A percentile compares a stretch with the other conserved stretches of the same genome.
phyloP scores from a whole-genome alignment of 495 filamentous ascomycete genomes.

The Daldinia caldariorum region DNA sequence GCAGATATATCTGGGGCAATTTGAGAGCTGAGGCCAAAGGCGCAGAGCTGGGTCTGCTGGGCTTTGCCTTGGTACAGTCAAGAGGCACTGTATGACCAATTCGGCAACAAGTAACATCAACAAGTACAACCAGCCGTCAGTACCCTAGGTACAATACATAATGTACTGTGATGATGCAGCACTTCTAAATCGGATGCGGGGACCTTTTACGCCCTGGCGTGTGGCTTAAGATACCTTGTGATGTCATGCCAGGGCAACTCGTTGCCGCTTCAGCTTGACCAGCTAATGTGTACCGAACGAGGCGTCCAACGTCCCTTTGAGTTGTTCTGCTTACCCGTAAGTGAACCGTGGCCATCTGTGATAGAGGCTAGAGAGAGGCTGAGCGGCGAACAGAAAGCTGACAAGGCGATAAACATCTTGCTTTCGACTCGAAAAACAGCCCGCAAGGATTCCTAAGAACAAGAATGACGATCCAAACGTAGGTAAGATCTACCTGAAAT shows the following conservation, averaged over 20 bases:
- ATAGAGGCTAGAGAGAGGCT: neutral
- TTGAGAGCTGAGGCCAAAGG: constrained; percentile 35
- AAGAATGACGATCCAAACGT: constrained; percentile 33
- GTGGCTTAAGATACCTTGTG: constrained; percentile 17
- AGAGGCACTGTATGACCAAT: constrained; percentile 26
- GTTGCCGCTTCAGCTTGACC: constrained; percentile 22
- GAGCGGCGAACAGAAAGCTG: neutral
- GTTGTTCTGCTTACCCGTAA: neutral
- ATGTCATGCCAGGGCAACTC: constrained; percentile 33
- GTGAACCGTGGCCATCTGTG: neutral
- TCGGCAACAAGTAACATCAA: constrained; percentile 3
- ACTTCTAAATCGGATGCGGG: constrained; percentile 36
- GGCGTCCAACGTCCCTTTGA: constrained; percentile 1
- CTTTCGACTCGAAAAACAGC: neutral
- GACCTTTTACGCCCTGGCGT: constrained; percentile 31
- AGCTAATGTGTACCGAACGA: constrained; percentile 13
- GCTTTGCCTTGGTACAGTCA: constrained; percentile 22
- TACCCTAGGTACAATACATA: constrained; percentile 19
- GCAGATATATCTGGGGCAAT: constrained; percentile 31
- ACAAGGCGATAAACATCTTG: neutral
- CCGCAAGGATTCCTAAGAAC: neutral
- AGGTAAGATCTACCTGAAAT: constrained; percentile 20
- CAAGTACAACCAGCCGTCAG: constrained; percentile 16
- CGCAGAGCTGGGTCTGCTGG: constrained; percentile 30
- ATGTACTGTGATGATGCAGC: constrained; percentile 14